These are phyloP conservation scores for Pulchroboletus neoregius DNA, from an alignment of 1,284 basidiomycete species.

Conservation along the genomic window DNA sequence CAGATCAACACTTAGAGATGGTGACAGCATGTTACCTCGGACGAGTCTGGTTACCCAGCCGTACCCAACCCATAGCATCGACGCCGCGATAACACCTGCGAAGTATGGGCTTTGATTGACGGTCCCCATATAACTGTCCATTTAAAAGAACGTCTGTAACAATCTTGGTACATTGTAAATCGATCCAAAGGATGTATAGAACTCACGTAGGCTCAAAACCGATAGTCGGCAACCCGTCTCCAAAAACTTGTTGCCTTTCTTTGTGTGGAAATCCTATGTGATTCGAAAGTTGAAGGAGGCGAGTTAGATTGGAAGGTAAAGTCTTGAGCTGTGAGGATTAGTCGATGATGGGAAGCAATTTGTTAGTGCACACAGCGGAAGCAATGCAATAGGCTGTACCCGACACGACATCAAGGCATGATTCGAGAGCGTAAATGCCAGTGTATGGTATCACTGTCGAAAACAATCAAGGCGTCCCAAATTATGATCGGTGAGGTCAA, in stretches of 20 bases:
- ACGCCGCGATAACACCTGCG: conserved; percentile 82
- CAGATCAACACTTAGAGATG: too few relatives aligned
- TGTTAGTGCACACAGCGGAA: not conserved
- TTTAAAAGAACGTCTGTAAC: conserved; percentile 81
- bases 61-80: conserved; percentile 84
- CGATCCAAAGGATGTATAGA: too few relatives aligned
- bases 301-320: too few relatives aligned
- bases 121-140: conserved; percentile 68
- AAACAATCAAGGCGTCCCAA: conserved; percentile 56
- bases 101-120: conserved; percentile 86
- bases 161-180: conserved; percentile 44
- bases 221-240: too few relatives aligned
- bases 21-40: conserved; percentile 49
- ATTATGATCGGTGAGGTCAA: conserved; percentile 44
- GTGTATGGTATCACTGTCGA: conserved; percentile 47
- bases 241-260: too few relatives aligned
- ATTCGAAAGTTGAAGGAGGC: too few relatives aligned
- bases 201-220: too few relatives aligned
- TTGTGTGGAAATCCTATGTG: too few relatives aligned
- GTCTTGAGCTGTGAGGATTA: conserved; percentile 14
- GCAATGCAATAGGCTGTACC: conserved; percentile 15
- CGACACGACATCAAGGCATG: conserved; percentile 19
- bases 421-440: conserved; percentile 44
- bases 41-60: conserved; percentile 78
- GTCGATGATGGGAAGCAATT: not conserved